Conservation (phyloP, 2,329 filamentous ascomycete species). For the Orbilia quercus region DNA sequence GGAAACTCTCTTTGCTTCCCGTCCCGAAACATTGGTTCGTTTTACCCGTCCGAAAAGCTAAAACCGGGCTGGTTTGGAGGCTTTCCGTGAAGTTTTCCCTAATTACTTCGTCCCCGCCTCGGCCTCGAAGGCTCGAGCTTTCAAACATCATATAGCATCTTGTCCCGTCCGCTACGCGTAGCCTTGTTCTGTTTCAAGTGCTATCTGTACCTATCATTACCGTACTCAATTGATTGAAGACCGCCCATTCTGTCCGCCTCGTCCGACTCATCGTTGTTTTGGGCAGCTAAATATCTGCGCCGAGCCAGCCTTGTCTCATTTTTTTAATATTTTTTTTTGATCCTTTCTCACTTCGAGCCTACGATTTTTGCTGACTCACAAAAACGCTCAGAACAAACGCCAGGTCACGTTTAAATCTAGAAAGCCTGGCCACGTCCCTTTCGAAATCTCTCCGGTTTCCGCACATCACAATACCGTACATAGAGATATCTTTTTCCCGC, state of each 20-base stretch:
- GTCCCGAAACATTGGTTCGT: slow-evolving; percentile 30
- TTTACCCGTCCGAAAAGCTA: slow-evolving; percentile 5
- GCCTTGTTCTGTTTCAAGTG: slow-evolving; percentile 11
- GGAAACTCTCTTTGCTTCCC: slow-evolving; percentile 12
- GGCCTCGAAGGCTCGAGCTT: too few relatives aligned
- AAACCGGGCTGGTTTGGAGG: slow-evolving; percentile 3
- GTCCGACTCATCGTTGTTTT: slow-evolving; percentile 3
- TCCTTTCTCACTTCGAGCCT: slow-evolving; percentile 1
- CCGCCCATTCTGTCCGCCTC: slow-evolving; percentile 17
- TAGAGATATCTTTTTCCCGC: background rate
- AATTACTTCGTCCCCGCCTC: slow-evolving; percentile 12
- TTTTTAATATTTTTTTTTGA: slow-evolving; percentile 5
- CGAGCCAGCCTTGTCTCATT: background rate
- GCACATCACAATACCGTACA: slow-evolving; percentile 6
- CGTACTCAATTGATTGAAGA: background rate
- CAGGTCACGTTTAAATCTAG: slow-evolving; percentile 36
- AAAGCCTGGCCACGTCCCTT: slow-evolving; percentile 33
- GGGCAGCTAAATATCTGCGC: background rate
- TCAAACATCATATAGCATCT: background rate
- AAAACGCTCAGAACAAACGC: slow-evolving; percentile 40
- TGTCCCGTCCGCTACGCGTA: slow-evolving; percentile 18
- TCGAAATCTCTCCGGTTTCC: slow-evolving; percentile 5
- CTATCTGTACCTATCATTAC: slow-evolving; percentile 8
- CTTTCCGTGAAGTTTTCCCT: slow-evolving; percentile 7
- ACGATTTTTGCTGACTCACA: slow-evolving; percentile 38